Evolutionary conservation across 768 basidiomycete genomes (phyloP), one percentile per base, ranked within the genome.

Genomic region (Termitomyces sp.): DNA sequence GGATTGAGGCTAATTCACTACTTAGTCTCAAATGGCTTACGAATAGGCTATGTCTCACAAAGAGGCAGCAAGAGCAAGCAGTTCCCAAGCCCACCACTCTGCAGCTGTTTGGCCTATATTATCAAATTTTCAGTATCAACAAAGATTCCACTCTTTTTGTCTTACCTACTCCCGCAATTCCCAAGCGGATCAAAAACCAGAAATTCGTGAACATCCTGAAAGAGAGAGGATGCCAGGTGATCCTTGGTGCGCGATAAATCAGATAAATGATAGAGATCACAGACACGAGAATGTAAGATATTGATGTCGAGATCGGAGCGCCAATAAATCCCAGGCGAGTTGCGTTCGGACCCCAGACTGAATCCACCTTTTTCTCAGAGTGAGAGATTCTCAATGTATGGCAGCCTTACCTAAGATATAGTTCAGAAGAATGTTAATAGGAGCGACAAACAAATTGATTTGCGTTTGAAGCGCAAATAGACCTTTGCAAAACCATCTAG

Each of bases 31-130:
- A 13, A 50, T 33, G 4, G 18, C 32, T 32, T 10, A 38, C 3
- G 9, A 26, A 41, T 23, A 26, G 20, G 36, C 10, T 9, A 4
- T 26, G 9, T 68, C 78, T 60, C 61, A 80, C 76, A 78, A 65
- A 58, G 78, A 79, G 4, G 82, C 82, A 18, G 75, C 79, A 3
- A 83, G 73, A 28, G 85, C 87, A 43, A 89, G 71, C 8, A 93
- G 80, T 73, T 96, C 94, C 95, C 95, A 95, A 40, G 89, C 87
- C 94, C 94, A 98, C 96, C 95, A 98, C 71, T 97, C 96, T 9
- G 85, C 85, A 0, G 91, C 91, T 5, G 83, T 86, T 71, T 93
- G 93, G 1, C 85, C 85, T 81, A 28, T 35, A 30, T n/a, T 3
- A 35, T 20, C 23, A n/a, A 20, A 35, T 4, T 18, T 8, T 56